Base-by-base conservation (phyloP, 352 stramenopile species). In the Detonula confervacea region DNA sequence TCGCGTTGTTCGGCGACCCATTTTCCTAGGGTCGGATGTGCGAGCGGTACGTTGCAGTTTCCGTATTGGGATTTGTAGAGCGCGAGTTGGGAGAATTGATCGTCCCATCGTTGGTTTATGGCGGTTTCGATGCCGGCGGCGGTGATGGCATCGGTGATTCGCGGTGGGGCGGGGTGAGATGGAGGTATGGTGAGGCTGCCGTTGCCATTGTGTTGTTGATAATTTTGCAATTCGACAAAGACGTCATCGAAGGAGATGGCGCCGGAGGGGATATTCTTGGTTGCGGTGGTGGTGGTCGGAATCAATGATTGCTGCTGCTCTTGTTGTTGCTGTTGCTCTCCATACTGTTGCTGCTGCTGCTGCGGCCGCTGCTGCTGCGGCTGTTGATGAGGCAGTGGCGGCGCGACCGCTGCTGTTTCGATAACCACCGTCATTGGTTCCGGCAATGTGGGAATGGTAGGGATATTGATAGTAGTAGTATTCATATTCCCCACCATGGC, bases 1-100 rank as follows among this genome's bases (percentile, higher is more conserved):
- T 64, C 44, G 5, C 57, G 46, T 39, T 80, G 76, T 22, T 77
- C 18, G 11, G n/a, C 24, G 0, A 65, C 27, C 66, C 66, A 77
- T 54, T 62, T 27, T 42, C 30, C 37, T 25, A 81, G 44, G 14
- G 18, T 44, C 16, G 46, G 33, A 30, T 74, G 39, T 42, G 27
- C 18, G 14, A 35, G 18, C 33, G 33, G 22, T 9, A 76, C 56
- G 11, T 56, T 60, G 39, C 55, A 76, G 55, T 75, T 72, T 9
- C 74, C 67, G 35, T 75, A 57, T 25, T 44, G 20, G 27, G 11
- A 8, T 52, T 73, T 82, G 33, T 72, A 76, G 0, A 30, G 8
- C n/a, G 12, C 27, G 8, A 81, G 52, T 61, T 54, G 27, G 7
- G 52, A 1, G 14, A 77, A 47, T 25, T 71, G 29, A 12, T 52